These are phyloP conservation scores for Kurtzmaniella fragi DNA, from an alignment of 805 yeast genomes.

Conservation along the genomic window DNA sequence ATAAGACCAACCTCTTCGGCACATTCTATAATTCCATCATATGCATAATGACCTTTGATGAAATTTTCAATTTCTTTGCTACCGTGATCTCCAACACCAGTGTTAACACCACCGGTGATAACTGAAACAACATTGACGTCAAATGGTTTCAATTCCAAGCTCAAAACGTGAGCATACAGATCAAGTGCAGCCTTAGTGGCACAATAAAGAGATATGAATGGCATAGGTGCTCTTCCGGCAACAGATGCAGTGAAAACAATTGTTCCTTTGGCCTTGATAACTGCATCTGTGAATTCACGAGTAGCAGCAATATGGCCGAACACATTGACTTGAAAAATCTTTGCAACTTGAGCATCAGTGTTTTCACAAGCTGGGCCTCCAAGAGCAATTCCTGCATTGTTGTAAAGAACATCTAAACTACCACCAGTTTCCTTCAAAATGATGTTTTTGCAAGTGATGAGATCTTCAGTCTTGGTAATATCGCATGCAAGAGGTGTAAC, in stretches of 20 bases:
- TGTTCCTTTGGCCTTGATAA: conserved; percentile 30
- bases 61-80: conserved; percentile 1
- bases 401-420: conserved; percentile 30
- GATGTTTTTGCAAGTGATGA: conserved; percentile 14
- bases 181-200: conserved; percentile 39
- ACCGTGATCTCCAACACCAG: conserved; percentile 24
- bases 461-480: conserved; percentile 23
- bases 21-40: conserved; percentile 17
- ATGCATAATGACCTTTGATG: conserved; percentile 14
- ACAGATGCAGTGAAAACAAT: conserved; percentile 36
- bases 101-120: conserved; percentile 37
- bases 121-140: conserved; percentile 36
- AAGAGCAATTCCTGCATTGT: conserved; percentile 36
- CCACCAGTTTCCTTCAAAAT: conserved; percentile 23
- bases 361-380: conserved; percentile 28
- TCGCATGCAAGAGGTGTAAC: conserved; percentile 24
- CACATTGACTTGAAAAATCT: conserved; percentile 27
- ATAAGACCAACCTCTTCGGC: conserved; percentile 13
- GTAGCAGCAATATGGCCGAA: conserved; percentile 35
- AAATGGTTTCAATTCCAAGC: conserved; percentile 30
- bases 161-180: conserved; percentile 26
- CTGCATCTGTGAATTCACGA: conserved; percentile 24
- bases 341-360: conserved; percentile 15
- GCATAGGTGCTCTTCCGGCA: conserved; percentile 26
- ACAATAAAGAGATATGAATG: conserved; percentile 29